Evolutionary conservation across 2,329 filamentous ascomycete genomes (phyloP).

Genomic region (Didymella pomorum): DNA sequence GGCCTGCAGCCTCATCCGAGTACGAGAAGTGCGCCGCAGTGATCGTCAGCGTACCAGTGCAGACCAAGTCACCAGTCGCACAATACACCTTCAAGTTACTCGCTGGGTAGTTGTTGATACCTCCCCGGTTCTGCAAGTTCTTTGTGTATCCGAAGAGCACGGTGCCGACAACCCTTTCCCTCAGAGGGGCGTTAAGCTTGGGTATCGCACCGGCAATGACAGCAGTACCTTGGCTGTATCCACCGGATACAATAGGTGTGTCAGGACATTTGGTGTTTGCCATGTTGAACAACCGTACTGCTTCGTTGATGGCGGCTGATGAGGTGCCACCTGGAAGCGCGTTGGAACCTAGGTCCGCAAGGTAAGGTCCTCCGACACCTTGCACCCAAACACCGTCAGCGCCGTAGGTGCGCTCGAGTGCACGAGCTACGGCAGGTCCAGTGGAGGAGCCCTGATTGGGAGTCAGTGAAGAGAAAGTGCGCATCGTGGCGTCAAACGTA

Average conservation of each 20-base stretch:
- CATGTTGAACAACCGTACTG: constrained; percentile 47
- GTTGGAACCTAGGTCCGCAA: constrained; percentile 47
- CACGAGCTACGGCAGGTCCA: constrained; percentile 32
- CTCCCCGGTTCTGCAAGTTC: constrained; percentile 49
- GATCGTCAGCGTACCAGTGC: constrained; percentile 45
- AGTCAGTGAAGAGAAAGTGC: no score
- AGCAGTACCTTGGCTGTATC: constrained; percentile 54
- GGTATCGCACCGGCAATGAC: constrained; percentile 49
- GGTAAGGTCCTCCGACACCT: constrained; percentile 49
- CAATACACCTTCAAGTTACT: constrained; percentile 49
- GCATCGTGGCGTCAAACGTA: constrained; percentile 23
- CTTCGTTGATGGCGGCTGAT: constrained; percentile 43
- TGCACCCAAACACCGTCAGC: constrained; percentile 39
- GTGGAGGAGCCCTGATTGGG: constrained; percentile 27
- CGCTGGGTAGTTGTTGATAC: constrained; percentile 46
- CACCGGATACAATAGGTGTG: constrained; percentile 50
- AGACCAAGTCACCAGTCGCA: constrained; percentile 47
- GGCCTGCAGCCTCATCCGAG: constrained; percentile 30
- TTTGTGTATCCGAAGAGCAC: constrained; percentile 54
- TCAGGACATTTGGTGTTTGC: constrained; percentile 51
- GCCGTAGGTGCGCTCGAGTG: constrained; percentile 35
- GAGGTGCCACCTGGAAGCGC: constrained; percentile 44
- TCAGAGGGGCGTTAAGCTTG: constrained; percentile 35
- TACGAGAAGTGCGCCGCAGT: constrained; percentile 47
- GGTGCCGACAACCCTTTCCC: constrained; percentile 47